Percentiles rank a stretch among this genome's conserved stretches.
phyloP scores from a whole-genome alignment of 2,329 filamentous ascomycete genomes.

The Diplodia seriata region DNA sequence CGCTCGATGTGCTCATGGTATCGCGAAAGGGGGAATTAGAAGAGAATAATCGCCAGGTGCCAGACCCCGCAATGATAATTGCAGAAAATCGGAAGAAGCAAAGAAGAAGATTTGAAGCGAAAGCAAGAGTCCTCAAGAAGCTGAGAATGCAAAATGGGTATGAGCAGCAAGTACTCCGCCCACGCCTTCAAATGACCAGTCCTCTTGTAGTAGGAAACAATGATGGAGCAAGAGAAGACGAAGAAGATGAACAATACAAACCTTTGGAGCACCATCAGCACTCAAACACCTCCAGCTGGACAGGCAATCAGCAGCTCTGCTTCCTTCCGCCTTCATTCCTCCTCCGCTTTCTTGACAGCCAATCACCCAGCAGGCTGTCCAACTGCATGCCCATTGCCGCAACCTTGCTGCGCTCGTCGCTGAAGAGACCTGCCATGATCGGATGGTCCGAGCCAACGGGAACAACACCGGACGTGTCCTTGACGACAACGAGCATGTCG shows the following conservation, averaged over 20 bases:
- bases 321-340: conserved; percentile 9
- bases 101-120: neutral
- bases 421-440: conserved; percentile 79
- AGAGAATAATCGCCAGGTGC: conserved; percentile 17
- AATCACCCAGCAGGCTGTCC: conserved; percentile 84
- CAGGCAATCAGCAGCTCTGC: conserved; percentile 2
- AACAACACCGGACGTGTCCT: conserved; percentile 85
- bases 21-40: conserved; percentile 28
- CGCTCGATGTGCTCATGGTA: conserved; percentile 16
- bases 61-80: neutral
- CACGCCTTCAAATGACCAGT: conserved; percentile 15
- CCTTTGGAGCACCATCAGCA: neutral
- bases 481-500: conserved; percentile 88
- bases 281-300: neutral
- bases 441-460: conserved; percentile 86
- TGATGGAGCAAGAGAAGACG: neutral
- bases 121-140: neutral
- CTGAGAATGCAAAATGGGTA: conserved; percentile 9
- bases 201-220: neutral
- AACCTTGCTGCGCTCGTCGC: conserved; percentile 83
- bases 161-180: conserved; percentile 24
- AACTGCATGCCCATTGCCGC: conserved; percentile 89
- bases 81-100: neutral
- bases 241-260: conserved; percentile 15
- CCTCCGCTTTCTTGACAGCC: conserved; percentile 63